Evolutionary conservation across 768 basidiomycete species (phyloP), one percentile per base, ranked within the genome.

Genomic region (Podaxis sp.): DNA sequence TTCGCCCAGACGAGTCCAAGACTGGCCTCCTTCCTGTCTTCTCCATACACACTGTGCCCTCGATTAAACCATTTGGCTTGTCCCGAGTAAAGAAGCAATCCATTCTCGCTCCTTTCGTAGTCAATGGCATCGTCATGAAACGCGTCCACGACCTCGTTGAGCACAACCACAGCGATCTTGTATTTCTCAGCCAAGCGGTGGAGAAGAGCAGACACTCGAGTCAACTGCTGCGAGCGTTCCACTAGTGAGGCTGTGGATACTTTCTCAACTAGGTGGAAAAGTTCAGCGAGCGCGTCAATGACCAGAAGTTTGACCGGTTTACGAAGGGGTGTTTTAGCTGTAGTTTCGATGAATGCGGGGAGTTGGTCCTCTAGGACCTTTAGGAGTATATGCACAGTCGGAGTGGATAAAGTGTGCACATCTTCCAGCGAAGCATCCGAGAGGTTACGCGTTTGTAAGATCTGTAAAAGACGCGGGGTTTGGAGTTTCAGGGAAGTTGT

Each of bases 1-100:
- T 96, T 98, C 15, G 96, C 91, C 96, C 96, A 99, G 8, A 87
- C 88, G 56, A 97, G 85, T 2, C 96, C 96, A 2, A 99, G 77
- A 41, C 84, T 86, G 0, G 91, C 94, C 74, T 96, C 91, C 70
- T 95, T 94, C 50, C 72, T 74, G 62, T 82, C 77, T 63, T 86
- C 85, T 1, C 84, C 84, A 0, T 84, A 80, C 24, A 85, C 71
- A 58, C 77, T 84, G 67, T 86, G 81, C 24, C 85, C 85, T 17
- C 87, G 83, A 44, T 81, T 82, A 71, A 96, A 97, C 85, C 89
- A 88, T 17, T 84, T 83, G 2, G 88, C 81, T 69, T 96, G 94
- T 20, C 86, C 82, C 3, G 81, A 79, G 70, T 96, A 97, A 8
- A 83, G 63, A 33, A 91, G 75, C 38, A 81, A 79, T 4, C 70